phyloP scores from a whole-genome alignment of 129 eudicot genomes.

The Smallanthus sonchifolius region DNA sequence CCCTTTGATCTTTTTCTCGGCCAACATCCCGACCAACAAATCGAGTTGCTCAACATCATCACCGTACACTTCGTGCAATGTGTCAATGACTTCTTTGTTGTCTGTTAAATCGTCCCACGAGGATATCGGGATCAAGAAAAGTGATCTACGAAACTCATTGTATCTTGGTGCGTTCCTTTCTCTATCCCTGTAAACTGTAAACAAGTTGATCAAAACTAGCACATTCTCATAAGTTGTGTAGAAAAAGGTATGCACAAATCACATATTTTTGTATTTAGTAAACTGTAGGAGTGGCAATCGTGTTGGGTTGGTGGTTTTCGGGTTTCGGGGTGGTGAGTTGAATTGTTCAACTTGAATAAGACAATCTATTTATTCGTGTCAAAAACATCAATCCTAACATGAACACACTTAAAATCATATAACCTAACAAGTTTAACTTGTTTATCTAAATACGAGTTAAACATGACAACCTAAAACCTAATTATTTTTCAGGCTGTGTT shows the following conservation, averaged over 20 bases:
- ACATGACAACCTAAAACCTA: neutral
- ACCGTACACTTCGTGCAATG: slow-evolving; percentile 47
- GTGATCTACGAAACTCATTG: slow-evolving; percentile 51
- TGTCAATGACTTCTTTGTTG: slow-evolving; percentile 39
- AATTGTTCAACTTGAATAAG: too few relatives aligned
- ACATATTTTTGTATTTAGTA: too few relatives aligned
- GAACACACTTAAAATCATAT: too few relatives aligned
- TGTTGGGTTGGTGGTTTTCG: too few relatives aligned
- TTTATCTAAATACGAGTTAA: neutral
- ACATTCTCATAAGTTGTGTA: neutral
- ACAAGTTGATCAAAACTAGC: neutral
- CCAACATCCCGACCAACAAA: slow-evolving; percentile 49
- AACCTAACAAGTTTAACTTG: neutral
- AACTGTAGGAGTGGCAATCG: too few relatives aligned
- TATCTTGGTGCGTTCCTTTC: slow-evolving; percentile 58
- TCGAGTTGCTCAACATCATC: slow-evolving; percentile 56
- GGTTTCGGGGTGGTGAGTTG: too few relatives aligned
- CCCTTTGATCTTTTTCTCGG: slow-evolving; percentile 63
- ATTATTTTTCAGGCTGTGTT: too few relatives aligned
- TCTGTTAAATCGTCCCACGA: slow-evolving; percentile 62
- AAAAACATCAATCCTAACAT: too few relatives aligned
- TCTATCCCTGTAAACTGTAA: slow-evolving; percentile 57
- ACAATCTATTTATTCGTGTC: too few relatives aligned
- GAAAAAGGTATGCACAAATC: neutral
- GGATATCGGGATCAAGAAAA: slow-evolving; percentile 52